A percentile compares a stretch with the other conserved stretches of the same genome.
phyloP scores from a whole-genome alignment of 306 rosid genomes.

The Cicer cuneatum region DNA sequence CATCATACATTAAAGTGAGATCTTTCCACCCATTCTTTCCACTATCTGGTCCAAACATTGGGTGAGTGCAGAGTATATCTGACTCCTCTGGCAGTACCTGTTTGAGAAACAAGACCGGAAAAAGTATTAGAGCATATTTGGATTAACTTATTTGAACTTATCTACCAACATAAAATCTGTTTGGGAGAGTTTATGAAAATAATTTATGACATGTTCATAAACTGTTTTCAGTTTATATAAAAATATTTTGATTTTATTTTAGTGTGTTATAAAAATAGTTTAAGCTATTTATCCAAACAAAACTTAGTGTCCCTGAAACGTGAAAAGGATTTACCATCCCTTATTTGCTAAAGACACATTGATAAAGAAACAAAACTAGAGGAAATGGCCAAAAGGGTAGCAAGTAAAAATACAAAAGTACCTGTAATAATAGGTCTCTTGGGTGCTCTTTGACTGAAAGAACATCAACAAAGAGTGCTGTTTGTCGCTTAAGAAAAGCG shows the following conservation, averaged over 20 bases:
- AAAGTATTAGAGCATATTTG: too few species aligned
- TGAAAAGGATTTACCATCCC: neutral
- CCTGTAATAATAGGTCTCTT: slow-evolving; percentile 52
- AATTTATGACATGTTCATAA: too few species aligned
- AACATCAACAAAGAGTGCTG: slow-evolving; percentile 66
- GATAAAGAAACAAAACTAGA: neutral
- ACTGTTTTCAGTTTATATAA: too few species aligned
- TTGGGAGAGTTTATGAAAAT: too few species aligned
- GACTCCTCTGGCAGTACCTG: slow-evolving; percentile 58
- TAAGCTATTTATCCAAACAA: too few species aligned
- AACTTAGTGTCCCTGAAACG: too few species aligned
- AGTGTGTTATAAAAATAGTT: too few species aligned
- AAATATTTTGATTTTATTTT: too few species aligned
- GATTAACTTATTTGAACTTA: too few species aligned
- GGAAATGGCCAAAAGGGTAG: neutral
- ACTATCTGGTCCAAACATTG: slow-evolving; percentile 71
- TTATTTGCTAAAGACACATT: neutral
- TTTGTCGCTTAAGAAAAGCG: slow-evolving; percentile 41
- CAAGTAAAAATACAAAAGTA: neutral
- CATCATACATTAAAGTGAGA: slow-evolving; percentile 61
- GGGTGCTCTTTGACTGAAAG: slow-evolving; percentile 75
- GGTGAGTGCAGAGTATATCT: slow-evolving; percentile 69
- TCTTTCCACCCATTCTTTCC: slow-evolving; percentile 69
- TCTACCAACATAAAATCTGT: too few species aligned
- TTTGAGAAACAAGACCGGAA: neutral